Conservation (phyloP, 202 grass and related monocot species). For the Carex arenaria region DNA sequence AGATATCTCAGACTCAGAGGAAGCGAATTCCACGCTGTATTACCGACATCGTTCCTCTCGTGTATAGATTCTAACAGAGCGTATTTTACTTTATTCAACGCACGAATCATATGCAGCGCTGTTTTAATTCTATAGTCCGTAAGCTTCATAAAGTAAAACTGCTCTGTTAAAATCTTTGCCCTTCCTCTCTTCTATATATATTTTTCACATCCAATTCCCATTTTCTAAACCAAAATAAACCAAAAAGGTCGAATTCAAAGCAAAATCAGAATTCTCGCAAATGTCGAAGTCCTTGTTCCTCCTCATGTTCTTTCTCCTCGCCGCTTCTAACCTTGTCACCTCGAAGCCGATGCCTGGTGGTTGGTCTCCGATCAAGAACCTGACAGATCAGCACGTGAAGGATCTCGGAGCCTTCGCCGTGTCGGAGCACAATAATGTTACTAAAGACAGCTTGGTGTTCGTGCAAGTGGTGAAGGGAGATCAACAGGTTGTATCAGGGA, state of each 20-base stretch:
- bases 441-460: conserved; percentile 30
- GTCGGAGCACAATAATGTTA: conserved; percentile 31
- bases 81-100: too few relatives aligned
- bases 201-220: not conserved
- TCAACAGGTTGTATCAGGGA: conserved; percentile 35
- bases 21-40: too few relatives aligned
- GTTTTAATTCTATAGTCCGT: too few relatives aligned
- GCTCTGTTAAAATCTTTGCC: too few relatives aligned
- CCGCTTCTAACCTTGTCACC: not conserved
- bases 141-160: too few relatives aligned
- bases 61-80: too few relatives aligned
- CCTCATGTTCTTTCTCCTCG: not conserved
- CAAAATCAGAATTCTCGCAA: not conserved
- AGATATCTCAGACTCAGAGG: too few relatives aligned
- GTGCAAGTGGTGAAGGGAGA: conserved; percentile 26
- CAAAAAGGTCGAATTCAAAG: not conserved
- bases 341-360: not conserved
- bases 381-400: conserved; percentile 28
- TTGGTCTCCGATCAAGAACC: conserved; percentile 34
- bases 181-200: not conserved
- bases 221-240: not conserved
- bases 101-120: too few relatives aligned
- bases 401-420: conserved; percentile 46
- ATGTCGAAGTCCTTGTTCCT: not conserved
- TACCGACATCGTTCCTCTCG: too few relatives aligned